Conservation (phyloP, 2,329 filamentous ascomycete genomes). For the Aspergillus unguis region DNA sequence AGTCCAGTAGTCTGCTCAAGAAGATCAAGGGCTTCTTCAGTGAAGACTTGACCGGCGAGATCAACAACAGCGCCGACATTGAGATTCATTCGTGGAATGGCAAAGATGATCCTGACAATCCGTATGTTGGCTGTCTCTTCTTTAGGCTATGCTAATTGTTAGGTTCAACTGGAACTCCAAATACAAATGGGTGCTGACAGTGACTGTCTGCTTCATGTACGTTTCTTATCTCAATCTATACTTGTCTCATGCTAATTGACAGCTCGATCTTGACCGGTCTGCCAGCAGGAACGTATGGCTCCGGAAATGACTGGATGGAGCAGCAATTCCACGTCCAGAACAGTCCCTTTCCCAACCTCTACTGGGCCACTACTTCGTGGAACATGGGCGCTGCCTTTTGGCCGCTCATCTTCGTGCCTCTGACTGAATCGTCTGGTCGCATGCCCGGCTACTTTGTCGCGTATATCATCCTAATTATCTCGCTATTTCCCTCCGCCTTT, state of each 20-base stretch:
- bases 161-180: conserved; percentile 42
- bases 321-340: conserved; percentile 33
- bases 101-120: conserved; percentile 30
- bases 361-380: conserved; percentile 36
- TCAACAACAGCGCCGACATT: conserved; percentile 20
- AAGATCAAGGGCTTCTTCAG: background rate
- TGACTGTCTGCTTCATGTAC: conserved; percentile 44
- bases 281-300: conserved; percentile 42
- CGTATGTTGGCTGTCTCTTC: conserved; percentile 15
- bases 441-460: conserved; percentile 44
- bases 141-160: background rate
- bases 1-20: too few species aligned
- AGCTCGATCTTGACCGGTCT: conserved; percentile 43
- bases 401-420: conserved; percentile 35
- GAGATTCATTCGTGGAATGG: conserved; percentile 32
- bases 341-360: conserved; percentile 31
- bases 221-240: background rate
- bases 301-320: conserved; percentile 32
- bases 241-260: too few species aligned
- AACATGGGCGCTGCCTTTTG: conserved; percentile 41
- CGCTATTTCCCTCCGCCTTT: conserved; percentile 42
- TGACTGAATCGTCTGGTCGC: conserved; percentile 44
- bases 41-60: background rate
- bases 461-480: conserved; percentile 42
- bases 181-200: conserved; percentile 44